phyloP scores from a whole-genome alignment of 148 eudicot species.

The Rhododendron simsii region DNA sequence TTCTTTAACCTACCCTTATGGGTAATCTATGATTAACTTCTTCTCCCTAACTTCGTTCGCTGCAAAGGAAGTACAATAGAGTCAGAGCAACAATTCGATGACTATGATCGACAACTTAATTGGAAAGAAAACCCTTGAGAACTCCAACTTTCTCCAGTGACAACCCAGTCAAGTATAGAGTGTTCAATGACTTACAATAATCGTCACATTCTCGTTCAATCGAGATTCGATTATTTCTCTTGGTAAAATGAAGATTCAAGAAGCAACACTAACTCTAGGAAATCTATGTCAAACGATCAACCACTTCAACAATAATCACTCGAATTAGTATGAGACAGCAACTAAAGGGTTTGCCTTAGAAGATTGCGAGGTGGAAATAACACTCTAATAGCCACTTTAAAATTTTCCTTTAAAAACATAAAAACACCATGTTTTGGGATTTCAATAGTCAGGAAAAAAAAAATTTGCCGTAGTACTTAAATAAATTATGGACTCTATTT shows the following conservation, averaged over 20 bases:
- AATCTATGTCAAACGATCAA: not conserved
- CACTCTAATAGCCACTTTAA: not conserved
- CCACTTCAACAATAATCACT: not conserved
- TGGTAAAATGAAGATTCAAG: not conserved
- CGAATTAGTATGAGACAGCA: not conserved
- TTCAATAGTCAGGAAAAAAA: too few relatives aligned
- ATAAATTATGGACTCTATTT: too few relatives aligned
- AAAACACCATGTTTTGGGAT: too few relatives aligned
- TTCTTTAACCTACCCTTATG: not conserved
- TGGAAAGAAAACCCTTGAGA: not conserved
- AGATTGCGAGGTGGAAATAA: not conserved
- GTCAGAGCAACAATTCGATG: not conserved
- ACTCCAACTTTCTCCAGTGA: not conserved
- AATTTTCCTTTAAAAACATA: not conserved
- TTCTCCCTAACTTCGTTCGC: not conserved
- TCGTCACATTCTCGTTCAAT: not conserved
- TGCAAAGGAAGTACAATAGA: not conserved
- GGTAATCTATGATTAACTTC: not conserved
- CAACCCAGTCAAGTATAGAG: not conserved
- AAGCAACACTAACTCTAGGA: not conserved
- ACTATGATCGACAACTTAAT: not conserved
- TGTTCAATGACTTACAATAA: not conserved
- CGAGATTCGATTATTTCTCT: not conserved
- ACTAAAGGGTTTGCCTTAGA: too few relatives aligned
- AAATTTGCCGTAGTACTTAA: not conserved